phyloP scores from a whole-genome alignment of 2,329 filamentous ascomycete genomes.

The Fusarium sp. region DNA sequence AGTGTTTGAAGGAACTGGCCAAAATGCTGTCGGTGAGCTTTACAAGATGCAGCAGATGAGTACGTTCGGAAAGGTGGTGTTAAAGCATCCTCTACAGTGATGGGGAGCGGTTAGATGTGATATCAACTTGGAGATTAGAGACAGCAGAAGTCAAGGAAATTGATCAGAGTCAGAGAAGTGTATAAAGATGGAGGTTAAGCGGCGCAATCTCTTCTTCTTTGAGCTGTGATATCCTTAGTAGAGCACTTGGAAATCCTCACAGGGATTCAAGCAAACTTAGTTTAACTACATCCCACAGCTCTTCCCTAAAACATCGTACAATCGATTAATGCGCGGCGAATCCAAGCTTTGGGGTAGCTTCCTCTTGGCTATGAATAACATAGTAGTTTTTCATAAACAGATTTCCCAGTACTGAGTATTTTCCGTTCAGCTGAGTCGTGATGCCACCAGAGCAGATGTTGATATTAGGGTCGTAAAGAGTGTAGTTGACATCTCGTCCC shows the following conservation, averaged over 20 bases:
- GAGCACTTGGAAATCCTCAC: not conserved
- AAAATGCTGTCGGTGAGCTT: not conserved
- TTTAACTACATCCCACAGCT: not conserved
- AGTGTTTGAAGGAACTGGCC: not conserved
- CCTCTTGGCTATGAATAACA: not conserved
- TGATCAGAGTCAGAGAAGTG: not conserved
- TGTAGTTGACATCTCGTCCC: not conserved
- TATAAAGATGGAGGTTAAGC: not conserved
- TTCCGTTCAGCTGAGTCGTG: not conserved
- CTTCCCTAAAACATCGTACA: not conserved
- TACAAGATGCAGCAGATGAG: not conserved
- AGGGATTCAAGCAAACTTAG: not conserved
- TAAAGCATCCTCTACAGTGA: not conserved
- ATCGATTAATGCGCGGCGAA: not conserved
- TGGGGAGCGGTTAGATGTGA: no score
- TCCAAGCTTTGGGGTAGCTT: not conserved
- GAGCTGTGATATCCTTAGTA: accelerated
- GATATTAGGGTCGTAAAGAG: not conserved
- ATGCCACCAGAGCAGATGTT: not conserved
- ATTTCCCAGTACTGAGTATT: not conserved
- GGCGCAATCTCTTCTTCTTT: not conserved
- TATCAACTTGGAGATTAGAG: no score
- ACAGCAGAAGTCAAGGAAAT: no score
- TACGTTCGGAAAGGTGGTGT: not conserved
- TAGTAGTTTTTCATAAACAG: conserved; percentile 1